Base-by-base conservation (phyloP, 805 yeast genomes). In the Myxozyma vanderwaltii region DNA sequence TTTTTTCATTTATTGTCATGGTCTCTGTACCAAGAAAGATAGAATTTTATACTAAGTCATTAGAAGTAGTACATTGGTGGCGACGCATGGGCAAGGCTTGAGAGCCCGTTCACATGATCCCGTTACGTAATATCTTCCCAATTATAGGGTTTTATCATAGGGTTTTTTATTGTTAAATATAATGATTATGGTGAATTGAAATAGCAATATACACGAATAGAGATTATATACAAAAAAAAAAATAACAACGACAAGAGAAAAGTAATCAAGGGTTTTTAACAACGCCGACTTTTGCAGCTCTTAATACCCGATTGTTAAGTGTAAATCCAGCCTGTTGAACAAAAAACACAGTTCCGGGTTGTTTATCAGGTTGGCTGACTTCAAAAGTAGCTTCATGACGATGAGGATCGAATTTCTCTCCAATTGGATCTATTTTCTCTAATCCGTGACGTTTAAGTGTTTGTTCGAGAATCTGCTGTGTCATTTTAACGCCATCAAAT, bases 281-380 rank as follows among this genome's bases (percentile, higher is more conserved):
- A 70, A 91, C 83, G 68, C 97, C 97, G 66, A 91, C 97, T 80
- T 91, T 91, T 59, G 97, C 96, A 33, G 97, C 96, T 77, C 97
- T 84, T 72, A 91, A 81, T 35, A 91, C 96, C 73, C 97, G 83
- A 68, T 86, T 84, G 77, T 90, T 90, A 70, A 90, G 80, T 60
- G 86, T 84, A 77, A 86, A 91, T 44, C 97, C 97, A 24, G 86
- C 81, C 76, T 88, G 96, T 77, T 91, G 96, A 61, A 91, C 97
- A 70, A 83, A 89, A 84, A 91, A 88, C 59, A 91, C 89, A 27
- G 96, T 86, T 61, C 96, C 96, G 17, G 96, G 89, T 75, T 88
- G 92, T 75, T 89, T 89, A 68, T 83, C 94, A 50, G 91, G 89
- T 70, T 86, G 89, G 35, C 92, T 87, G 55, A 88, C 77, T 78